Percentiles rank a stretch among this genome's conserved stretches.
Evolutionary conservation across 352 stramenopile species (phyloP).

Genomic region (Phytopythium montanum): DNA sequence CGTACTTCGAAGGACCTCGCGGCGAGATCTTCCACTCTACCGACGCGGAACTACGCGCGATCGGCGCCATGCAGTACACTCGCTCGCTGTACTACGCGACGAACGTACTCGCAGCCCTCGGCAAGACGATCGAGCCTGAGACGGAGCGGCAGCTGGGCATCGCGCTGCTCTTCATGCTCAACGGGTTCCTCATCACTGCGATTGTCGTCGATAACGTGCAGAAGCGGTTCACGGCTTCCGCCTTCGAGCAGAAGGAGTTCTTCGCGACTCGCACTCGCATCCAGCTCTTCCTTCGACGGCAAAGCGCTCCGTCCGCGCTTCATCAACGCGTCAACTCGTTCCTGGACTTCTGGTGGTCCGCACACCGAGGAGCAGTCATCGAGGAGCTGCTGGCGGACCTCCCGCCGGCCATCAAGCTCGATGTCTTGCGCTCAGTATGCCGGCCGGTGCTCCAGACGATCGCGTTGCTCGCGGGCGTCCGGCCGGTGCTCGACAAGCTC

Average conservation of each 20-base stretch:
- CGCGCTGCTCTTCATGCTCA: constrained; percentile 46
- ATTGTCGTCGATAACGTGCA: constrained; percentile 51
- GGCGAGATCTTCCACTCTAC: constrained; percentile 4
- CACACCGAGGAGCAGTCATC: constrained; percentile 45
- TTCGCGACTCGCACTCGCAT: constrained; percentile 44
- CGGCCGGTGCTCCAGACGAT: constrained; percentile 43
- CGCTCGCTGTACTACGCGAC: constrained; percentile 41
- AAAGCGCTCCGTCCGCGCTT: constrained; percentile 41
- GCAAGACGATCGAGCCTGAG: constrained; percentile 38
- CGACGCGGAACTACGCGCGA: constrained; percentile 10
- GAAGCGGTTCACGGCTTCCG: constrained; percentile 48
- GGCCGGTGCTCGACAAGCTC: constrained; percentile 23
- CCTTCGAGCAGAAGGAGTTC: constrained; percentile 59
- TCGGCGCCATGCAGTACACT: constrained; percentile 26
- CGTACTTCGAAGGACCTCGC: constrained; percentile 13
- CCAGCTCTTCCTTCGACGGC: constrained; percentile 45
- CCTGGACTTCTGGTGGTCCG: constrained; percentile 69
- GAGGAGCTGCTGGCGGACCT: constrained; percentile 47
- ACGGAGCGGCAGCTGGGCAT: constrained; percentile 31
- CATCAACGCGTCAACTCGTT: constrained; percentile 56
- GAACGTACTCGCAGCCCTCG: constrained; percentile 32
- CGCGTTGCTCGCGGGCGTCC: constrained; percentile 25
- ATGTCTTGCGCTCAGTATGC: constrained; percentile 47
- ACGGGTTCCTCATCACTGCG: constrained; percentile 31
- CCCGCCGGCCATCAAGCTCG: constrained; percentile 34